These are phyloP conservation scores for Cucumis hystrix DNA, from an alignment of 306 rosid species.

Conservation along the genomic window DNA sequence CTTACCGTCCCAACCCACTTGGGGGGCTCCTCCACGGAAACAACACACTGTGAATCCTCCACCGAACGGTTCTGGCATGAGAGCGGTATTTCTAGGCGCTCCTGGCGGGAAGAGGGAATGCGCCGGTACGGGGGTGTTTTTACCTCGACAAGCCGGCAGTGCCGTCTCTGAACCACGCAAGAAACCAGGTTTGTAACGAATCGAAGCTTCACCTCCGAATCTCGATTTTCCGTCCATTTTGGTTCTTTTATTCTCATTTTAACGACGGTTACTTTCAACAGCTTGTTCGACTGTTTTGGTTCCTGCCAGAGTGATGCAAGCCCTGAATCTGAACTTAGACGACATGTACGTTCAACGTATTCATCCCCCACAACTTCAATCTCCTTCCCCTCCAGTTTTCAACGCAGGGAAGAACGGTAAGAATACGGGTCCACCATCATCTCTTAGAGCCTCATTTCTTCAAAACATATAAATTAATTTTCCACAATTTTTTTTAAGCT, in stretches of 20 bases:
- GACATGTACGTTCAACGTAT: constrained; percentile 9
- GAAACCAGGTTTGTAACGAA: constrained; percentile 18
- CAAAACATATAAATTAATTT: neutral
- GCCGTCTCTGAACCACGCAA: constrained; percentile 6
- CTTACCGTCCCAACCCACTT: constrained; percentile 26
- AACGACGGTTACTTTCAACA: neutral
- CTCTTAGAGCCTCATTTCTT: neutral
- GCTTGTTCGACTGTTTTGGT: constrained; percentile 43
- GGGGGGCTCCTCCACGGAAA: constrained; percentile 42
- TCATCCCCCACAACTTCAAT: constrained; percentile 18
- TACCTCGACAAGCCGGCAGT: constrained; percentile 32
- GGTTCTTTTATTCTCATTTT: neutral
- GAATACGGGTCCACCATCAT: neutral
- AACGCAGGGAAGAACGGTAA: constrained; percentile 31
- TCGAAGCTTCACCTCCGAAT: neutral
- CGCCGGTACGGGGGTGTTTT: constrained; percentile 53
- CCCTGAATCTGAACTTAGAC: constrained; percentile 39
- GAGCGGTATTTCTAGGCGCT: constrained; percentile 26
- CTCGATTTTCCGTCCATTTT: neutral
- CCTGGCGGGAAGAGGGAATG: constrained; percentile 20
- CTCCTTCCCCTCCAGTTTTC: constrained; percentile 16
- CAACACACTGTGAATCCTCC: constrained; percentile 16
- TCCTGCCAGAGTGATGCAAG: constrained; percentile 57
- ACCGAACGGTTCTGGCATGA: constrained; percentile 32
- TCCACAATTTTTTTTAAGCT: too few relatives aligned